Evolutionary conservation across 257 asterid genomes (phyloP).

Genomic region (Striga asiatica): DNA sequence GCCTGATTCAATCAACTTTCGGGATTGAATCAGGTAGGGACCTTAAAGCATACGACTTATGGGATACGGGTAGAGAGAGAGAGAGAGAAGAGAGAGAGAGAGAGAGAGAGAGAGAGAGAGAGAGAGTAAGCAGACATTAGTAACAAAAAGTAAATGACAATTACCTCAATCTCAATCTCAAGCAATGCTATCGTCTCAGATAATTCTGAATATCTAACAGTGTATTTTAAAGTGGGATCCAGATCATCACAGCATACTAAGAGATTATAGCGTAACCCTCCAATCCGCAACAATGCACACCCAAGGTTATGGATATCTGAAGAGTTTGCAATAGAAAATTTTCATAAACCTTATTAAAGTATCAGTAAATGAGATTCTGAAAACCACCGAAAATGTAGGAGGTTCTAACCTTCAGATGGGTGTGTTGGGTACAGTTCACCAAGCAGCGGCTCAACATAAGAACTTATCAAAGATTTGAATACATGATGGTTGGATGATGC

Average conservation of each 20-base stretch:
- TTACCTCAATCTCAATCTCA: slow-evolving; percentile 72
- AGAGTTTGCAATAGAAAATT: slow-evolving; percentile 14
- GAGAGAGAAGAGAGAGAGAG: too few relatives aligned
- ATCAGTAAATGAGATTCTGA: not conserved
- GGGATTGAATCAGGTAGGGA: not conserved
- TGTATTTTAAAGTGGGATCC: slow-evolving; percentile 72
- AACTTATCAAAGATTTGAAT: slow-evolving; percentile 41
- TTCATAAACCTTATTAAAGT: not conserved
- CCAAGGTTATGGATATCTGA: slow-evolving; percentile 42
- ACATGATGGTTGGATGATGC: slow-evolving; percentile 49
- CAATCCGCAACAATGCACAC: slow-evolving; percentile 49
- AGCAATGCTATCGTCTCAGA: slow-evolving; percentile 57
- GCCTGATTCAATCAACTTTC: not conserved
- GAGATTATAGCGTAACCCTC: slow-evolving; percentile 67
- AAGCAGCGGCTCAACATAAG: slow-evolving; percentile 56
- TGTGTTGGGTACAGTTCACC: slow-evolving; percentile 33
- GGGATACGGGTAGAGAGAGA: too few relatives aligned
- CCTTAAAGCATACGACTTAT: not conserved
- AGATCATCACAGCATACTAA: slow-evolving; percentile 51
- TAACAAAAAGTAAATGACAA: not conserved
- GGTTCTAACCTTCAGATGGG: slow-evolving; percentile 42
- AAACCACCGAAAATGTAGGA: slow-evolving; percentile 6
- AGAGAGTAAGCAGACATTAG: not conserved
- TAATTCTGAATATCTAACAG: slow-evolving; percentile 52
- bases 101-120: too few relatives aligned